Evolutionary conservation across 2,329 filamentous ascomycete genomes (phyloP), one percentile per base, ranked within the genome.

Genomic region (Aureobasidium sp.): DNA sequence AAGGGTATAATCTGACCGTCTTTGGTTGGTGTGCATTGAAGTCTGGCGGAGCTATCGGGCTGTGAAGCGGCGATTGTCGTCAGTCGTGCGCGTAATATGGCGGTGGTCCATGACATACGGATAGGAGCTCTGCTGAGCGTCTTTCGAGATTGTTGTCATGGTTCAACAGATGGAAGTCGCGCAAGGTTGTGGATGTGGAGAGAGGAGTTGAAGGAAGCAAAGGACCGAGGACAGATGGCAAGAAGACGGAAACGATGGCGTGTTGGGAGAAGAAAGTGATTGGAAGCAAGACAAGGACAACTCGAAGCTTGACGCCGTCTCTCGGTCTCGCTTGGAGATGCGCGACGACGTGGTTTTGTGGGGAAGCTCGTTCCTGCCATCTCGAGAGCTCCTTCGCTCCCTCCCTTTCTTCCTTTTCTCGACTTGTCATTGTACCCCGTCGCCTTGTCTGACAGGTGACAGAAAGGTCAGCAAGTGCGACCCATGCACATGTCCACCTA

Each of bases 1-100:
- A 84, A 37, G 94, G 94, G 73, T 92, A 97, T 29, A 99, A 84
- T 59, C 90, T 89, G 71, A 99, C 92, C 2, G 91, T 94, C 69
- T 87, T 80, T 37, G 93, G 91, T 76, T 99, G 94, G 74, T 93
- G 91, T 58, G 84, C 87, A 73, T 92, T 90, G 83, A 99, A 99
- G 67, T 59, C 56, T 45, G 61, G 86, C 29, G 92, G 91, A 59
- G 90, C 83, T 65, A 87, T 86, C 27, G 93, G 91, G 20, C 84
- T 85, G 64, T 15, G n/a, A 2, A 37, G 56, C 12, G 39, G 42
- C 27, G 7, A 37, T 27, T 25, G 34, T 57, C 47, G 34, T 51
- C 39, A 52, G 57, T 51, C 45, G n/a, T 22, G 47, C 5, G 25
- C n/a, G 17, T 14, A 12, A n/a, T 44, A 42, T 20, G n/a, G 34